Percentiles rank a stretch among this genome's conserved stretches.
phyloP scores from a whole-genome alignment of 805 yeast genomes.

The Isabelozyma pseudorhagii region DNA sequence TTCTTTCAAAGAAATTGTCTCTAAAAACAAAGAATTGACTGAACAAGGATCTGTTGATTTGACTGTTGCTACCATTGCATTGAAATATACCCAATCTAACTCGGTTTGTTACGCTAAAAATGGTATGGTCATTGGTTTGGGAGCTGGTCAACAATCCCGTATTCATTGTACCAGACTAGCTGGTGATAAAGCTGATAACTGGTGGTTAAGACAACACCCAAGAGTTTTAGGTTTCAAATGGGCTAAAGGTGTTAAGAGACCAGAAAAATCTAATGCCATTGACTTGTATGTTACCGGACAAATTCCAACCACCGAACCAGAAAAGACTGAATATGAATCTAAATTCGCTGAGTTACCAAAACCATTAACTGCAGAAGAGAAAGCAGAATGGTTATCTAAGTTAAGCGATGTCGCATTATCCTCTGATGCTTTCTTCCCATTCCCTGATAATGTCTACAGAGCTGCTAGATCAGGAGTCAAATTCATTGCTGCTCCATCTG shows the following conservation, averaged over 20 bases:
- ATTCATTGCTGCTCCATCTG: slow-evolving; percentile 94
- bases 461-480: slow-evolving; percentile 97
- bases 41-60: slow-evolving; percentile 92
- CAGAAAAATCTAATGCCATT: slow-evolving; percentile 97
- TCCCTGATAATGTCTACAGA: slow-evolving; percentile 98
- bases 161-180: slow-evolving; percentile 99
- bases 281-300: slow-evolving; percentile 90
- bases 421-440: slow-evolving; percentile 99
- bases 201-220: slow-evolving; percentile 99
- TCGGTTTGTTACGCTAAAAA: slow-evolving; percentile 97
- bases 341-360: slow-evolving; percentile 82
- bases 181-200: slow-evolving; percentile 98
- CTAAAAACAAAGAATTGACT: slow-evolving; percentile 79
- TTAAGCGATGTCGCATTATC: slow-evolving; percentile 85
- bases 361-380: slow-evolving; percentile 80
- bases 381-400: slow-evolving; percentile 80
- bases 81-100: slow-evolving; percentile 97
- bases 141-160: slow-evolving; percentile 99
- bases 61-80: slow-evolving; percentile 95
- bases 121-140: slow-evolving; percentile 99
- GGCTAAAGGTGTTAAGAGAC: slow-evolving; percentile 98
- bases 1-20: slow-evolving; percentile 88
- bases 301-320: slow-evolving; percentile 89
- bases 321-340: slow-evolving; percentile 85
- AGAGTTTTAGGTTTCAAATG: slow-evolving; percentile 88